A percentile compares a stretch with the other conserved stretches of the same genome.
Evolutionary conservation across 495 filamentous ascomycete species (phyloP).

Genomic region (Penicillium bialowiezense): DNA sequence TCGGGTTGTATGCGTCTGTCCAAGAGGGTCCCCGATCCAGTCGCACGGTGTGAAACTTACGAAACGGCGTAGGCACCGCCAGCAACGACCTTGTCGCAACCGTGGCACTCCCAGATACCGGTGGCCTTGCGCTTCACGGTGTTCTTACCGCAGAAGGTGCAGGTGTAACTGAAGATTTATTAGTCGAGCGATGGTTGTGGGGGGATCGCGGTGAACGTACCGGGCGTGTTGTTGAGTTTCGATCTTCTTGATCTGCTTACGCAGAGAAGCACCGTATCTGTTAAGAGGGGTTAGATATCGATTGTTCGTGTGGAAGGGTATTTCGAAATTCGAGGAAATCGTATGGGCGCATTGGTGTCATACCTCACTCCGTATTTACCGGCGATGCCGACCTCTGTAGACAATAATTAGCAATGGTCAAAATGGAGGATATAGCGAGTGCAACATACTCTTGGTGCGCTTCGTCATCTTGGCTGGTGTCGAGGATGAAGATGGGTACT

Average conservation of each 20-base stretch:
- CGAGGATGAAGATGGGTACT: slow-evolving; percentile 45
- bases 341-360: slow-evolving; percentile 26
- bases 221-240: slow-evolving; percentile 95
- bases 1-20: neutral
- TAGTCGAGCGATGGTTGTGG: neutral
- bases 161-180: slow-evolving; percentile 10
- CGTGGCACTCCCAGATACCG: slow-evolving; percentile 95
- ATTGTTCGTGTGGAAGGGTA: slow-evolving; percentile 2
- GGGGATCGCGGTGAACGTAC: slow-evolving; percentile 47
- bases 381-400: slow-evolving; percentile 78
- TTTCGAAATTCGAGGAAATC: slow-evolving; percentile 14
- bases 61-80: slow-evolving; percentile 96
- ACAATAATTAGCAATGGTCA: slow-evolving; percentile 33
- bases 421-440: neutral
- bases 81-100: slow-evolving; percentile 90
- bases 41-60: slow-evolving; percentile 56
- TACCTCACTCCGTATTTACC: slow-evolving; percentile 72
- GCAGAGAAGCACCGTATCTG: slow-evolving; percentile 98
- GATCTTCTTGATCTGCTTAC: slow-evolving; percentile 99
- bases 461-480: slow-evolving; percentile 80
- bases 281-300: slow-evolving; percentile 30
- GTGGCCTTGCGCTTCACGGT: slow-evolving; percentile 88
- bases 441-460: slow-evolving; percentile 78
- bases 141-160: slow-evolving; percentile 94
- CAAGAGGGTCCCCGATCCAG: neutral